Base-by-base conservation (phyloP, 805 yeast genomes). In the Komagataella populi region DNA sequence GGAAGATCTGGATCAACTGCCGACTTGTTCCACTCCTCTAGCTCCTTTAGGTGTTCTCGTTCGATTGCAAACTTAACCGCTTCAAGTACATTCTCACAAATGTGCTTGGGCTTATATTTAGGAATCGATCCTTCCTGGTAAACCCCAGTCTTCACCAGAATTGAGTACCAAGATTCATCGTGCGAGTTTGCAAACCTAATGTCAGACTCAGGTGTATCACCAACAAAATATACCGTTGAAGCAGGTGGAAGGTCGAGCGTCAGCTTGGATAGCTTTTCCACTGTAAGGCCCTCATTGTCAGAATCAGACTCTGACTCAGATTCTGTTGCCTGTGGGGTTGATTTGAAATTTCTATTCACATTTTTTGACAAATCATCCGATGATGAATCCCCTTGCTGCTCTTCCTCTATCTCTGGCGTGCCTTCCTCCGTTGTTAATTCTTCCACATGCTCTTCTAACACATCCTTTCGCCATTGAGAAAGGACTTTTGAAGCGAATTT, bases 191-290 rank as follows among this genome's bases (percentile, higher is more conserved):
- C 95, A 69, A 87, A 87, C 65, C 93, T 73, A 56, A 86, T 86
- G 65, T 86, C 95, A 6, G 90, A 83, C 68, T 86, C 95, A 17
- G 95, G 95, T 12, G 95, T 86, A 62, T 86, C 95, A 59, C 95
- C 95, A 50, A 86, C 93, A 68, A 86, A 87, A 65, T 86, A 86
- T 14, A 87, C 95, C 0, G 93, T 85, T 4, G 87, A 81, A 3
- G 93, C 88, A 3, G 90, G 90, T 5, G 93, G 93, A 56, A 86
- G 68, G 52, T 81, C 82, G 58, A 79, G 58, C 1, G 70, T 68
- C 54, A 70, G 55, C 56, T 68, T 69, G n/a, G 73, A 65, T 24
- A 73, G 62, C 50, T 70, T 73, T 56, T 73, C 74, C 18, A 74
- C 67, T 3, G 73, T 69, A 44, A 77, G 66, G 30, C 75, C 76